These are phyloP conservation scores for Hypoxylon sp. DNA, from an alignment of 2,329 filamentous ascomycete species.

Conservation along the genomic window DNA sequence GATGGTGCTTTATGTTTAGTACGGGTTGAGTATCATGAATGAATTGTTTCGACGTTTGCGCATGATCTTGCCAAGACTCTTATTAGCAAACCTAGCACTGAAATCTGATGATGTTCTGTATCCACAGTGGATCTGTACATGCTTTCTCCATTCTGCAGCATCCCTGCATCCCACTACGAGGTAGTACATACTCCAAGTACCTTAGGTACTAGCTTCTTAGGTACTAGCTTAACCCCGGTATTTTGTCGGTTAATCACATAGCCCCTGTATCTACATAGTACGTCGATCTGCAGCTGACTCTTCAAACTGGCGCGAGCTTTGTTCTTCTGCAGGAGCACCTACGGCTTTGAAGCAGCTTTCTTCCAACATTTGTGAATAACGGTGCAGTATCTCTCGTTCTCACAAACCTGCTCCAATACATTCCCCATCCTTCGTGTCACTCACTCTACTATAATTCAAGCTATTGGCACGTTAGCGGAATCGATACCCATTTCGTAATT, in stretches of 20 bases:
- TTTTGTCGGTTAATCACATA: slow-evolving; percentile 10
- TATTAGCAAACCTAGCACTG: slow-evolving; percentile 1
- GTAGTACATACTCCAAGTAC: too few relatives aligned
- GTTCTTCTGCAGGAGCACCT: background rate
- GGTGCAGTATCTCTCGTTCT: background rate
- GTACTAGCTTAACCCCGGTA: slow-evolving; percentile 9
- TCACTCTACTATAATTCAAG: background rate
- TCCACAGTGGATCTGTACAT: background rate
- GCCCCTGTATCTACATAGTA: slow-evolving; percentile 5
- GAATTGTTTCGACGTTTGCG: slow-evolving; percentile 2
- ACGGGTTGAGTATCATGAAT: background rate
- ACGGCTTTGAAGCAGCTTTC: background rate
- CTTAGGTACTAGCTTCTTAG: too few relatives aligned
- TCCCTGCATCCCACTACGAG: slow-evolving; percentile 6
- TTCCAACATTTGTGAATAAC: background rate
- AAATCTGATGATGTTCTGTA: slow-evolving; percentile 23
- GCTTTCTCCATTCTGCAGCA: slow-evolving; percentile 9
- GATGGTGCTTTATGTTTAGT: background rate
- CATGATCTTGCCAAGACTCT: slow-evolving; percentile 6
- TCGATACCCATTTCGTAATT: background rate
- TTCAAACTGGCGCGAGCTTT: background rate
- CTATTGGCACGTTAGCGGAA: background rate
- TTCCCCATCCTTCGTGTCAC: background rate
- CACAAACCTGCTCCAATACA: background rate
- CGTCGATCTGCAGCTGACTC: background rate